phyloP scores from a whole-genome alignment of 257 asterid genomes.

The Coffea canephora region DNA sequence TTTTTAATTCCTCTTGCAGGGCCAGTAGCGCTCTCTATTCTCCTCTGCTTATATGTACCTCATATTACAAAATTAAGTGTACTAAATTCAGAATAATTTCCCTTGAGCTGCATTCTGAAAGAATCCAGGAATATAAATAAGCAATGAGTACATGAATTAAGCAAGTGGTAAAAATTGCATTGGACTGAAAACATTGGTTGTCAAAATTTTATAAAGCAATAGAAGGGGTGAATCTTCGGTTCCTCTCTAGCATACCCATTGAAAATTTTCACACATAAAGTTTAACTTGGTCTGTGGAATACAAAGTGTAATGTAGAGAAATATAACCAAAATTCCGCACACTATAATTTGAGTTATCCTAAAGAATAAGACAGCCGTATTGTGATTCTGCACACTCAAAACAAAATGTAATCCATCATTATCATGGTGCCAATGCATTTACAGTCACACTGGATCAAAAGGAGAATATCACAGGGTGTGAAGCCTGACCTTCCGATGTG shows the following conservation, averaged over 20 bases:
- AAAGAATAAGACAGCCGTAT: neutral
- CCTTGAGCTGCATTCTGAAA: neutral
- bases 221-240: neutral
- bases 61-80: neutral
- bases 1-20: neutral
- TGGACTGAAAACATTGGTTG: neutral
- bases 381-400: neutral
- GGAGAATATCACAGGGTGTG: neutral
- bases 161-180: neutral
- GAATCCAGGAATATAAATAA: neutral
- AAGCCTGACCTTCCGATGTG: constrained; percentile 54
- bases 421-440: neutral
- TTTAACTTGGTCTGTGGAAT: neutral
- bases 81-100: neutral
- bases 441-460: neutral
- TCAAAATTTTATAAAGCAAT: neutral
- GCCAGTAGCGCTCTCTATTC: neutral
- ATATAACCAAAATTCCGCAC: no score
- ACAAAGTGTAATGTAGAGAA: no score
- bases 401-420: neutral
- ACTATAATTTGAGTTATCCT: no score
- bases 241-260: neutral
- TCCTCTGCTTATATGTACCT: neutral
- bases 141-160: neutral
- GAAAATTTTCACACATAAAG: neutral